Base-by-base conservation (phyloP, 306 rosid species). In the Citrullus amarus region DNA sequence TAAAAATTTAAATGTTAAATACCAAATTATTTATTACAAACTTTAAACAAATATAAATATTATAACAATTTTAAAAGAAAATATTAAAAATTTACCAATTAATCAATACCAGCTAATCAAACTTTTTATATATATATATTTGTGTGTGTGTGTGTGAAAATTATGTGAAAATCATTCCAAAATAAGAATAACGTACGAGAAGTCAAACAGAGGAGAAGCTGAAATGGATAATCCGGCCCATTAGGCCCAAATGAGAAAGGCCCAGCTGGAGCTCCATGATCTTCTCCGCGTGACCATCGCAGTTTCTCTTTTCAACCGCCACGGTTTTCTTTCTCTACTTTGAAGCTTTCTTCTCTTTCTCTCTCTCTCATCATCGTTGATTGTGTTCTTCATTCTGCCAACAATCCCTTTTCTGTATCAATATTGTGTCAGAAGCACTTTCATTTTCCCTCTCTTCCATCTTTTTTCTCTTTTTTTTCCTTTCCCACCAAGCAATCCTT, bases 401-500 rank as follows among this genome's bases (percentile, higher is more conserved):
- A 53, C 75, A 63, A 46, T 7, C 66, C 22, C 78, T 76, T 79
- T 72, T 70, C 61, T 67, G 18, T 51, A 50, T 80, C 79, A 12
- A 38, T 50, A 77, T 54, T 60, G 58, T 78, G 78, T 77, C 82
- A 73, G 85, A 72, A 30, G 12, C 53, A 28, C 77, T 44, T 63
- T 62, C 12, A 46, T 44, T 82, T 61, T 74, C 66, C 57, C 57
- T 53, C 57, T 16, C 54, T 48, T 48, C 9, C 57, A 53, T 48
- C 77, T 30, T 28, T 22, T 66, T 39, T 9, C 8, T 10, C 8
- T 13, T 22, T 38, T 5, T 16, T 76, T 71, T 81, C 51, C 79
- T 79, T 77, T 43, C 75, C 85, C 63, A 68, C 82, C 82, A 74
- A 82, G 84, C 82, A 82, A 85, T 32, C 84, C 51, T 44, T 2